These are phyloP conservation scores for Emericellopsis cladophorae DNA, from an alignment of 2,329 filamentous ascomycete genomes.

Conservation along the genomic window DNA sequence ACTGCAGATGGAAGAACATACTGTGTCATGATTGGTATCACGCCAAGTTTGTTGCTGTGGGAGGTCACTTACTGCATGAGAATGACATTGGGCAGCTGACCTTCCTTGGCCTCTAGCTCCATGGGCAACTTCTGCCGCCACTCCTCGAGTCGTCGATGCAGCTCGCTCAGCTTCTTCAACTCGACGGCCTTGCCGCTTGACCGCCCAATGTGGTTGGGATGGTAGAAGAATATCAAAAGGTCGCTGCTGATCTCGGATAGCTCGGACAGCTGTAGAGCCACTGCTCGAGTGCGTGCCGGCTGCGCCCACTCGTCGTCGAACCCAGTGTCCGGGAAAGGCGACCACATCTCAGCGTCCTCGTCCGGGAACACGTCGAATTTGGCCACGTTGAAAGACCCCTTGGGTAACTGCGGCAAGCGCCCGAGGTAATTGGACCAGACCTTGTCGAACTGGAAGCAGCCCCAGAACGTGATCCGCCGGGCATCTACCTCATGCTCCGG, in stretches of 20 bases:
- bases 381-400: constrained; percentile 67
- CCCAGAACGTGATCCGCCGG: constrained; percentile 88
- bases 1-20: constrained; percentile 95
- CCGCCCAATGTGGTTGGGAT: constrained; percentile 54
- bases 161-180: constrained; percentile 81
- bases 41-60: neutral
- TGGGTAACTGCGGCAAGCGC: constrained; percentile 74
- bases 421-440: constrained; percentile 98
- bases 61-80: constrained; percentile 61
- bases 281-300: constrained; percentile 69
- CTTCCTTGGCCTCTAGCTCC: constrained; percentile 82
- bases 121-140: constrained; percentile 77
- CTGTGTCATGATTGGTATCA: constrained; percentile 30
- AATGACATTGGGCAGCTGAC: constrained; percentile 72
- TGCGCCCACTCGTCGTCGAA: constrained; percentile 62
- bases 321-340: constrained; percentile 76
- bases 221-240: constrained; percentile 80
- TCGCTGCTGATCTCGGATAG: constrained; percentile 93
- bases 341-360: constrained; percentile 80
- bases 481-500: constrained; percentile 81
- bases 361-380: constrained; percentile 85
- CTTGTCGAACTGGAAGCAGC: constrained; percentile 96
- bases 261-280: constrained; percentile 68
- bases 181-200: constrained; percentile 67
- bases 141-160: constrained; percentile 79